Conservation (phyloP, 2,329 filamentous ascomycete species). For the Juglanconis sp. region DNA sequence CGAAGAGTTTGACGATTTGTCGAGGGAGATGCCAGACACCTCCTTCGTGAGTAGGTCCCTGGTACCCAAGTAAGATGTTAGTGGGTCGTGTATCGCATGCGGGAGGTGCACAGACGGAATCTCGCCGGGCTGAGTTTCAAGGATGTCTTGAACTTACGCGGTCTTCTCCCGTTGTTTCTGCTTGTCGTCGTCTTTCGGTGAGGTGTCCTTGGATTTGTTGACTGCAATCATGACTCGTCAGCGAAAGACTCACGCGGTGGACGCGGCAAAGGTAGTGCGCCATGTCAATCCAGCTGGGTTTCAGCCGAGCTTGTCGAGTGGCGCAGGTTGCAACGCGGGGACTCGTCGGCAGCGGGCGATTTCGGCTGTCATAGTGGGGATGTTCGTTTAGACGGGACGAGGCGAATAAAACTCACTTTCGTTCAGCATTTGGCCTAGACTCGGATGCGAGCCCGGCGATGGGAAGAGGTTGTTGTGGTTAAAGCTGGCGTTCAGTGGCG, state of each 20-base stretch:
- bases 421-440: slow-evolving; percentile 79
- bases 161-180: slow-evolving; percentile 90
- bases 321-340: not conserved
- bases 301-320: not conserved
- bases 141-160: slow-evolving; percentile 62
- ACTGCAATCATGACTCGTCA: slow-evolving; percentile 22
- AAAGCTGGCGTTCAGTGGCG: slow-evolving; percentile 89
- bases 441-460: slow-evolving; percentile 63
- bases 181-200: slow-evolving; percentile 55
- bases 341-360: too few species aligned
- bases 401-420: slow-evolving; percentile 56
- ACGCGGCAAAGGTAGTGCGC: not conserved
- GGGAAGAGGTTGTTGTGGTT: slow-evolving; percentile 71
- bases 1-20: slow-evolving; percentile 57
- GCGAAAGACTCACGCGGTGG: not conserved
- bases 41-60: slow-evolving; percentile 89
- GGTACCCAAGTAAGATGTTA: slow-evolving; percentile 14
- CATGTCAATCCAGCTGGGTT: not conserved
- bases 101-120: not conserved
- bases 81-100: not conserved
- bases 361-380: too few species aligned
- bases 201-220: slow-evolving; percentile 40
- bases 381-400: too few species aligned
- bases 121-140: too few species aligned
- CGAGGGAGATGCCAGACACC: slow-evolving; percentile 90